Evolutionary conservation across 371 early-diverging fungal genomes (phyloP).

Genomic region (Mortierella polycephala): DNA sequence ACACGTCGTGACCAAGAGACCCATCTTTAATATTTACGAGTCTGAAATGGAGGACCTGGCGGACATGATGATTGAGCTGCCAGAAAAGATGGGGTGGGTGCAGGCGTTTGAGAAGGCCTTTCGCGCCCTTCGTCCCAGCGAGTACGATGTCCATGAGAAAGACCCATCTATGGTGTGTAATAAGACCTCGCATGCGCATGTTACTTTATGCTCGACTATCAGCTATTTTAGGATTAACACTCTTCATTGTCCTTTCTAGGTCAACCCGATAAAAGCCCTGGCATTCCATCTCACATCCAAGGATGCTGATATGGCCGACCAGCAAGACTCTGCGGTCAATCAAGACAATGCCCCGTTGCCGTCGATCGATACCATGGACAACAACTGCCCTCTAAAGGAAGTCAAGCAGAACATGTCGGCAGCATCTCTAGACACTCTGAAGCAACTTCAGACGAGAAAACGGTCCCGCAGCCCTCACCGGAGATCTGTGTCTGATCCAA

Average conservation of each 20-base stretch:
- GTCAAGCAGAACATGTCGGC: constrained; percentile 39
- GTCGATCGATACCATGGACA: background rate
- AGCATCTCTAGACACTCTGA: constrained; percentile 28
- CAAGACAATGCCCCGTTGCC: background rate
- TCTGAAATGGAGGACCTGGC: constrained; percentile 43
- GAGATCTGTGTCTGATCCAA: constrained; percentile 23
- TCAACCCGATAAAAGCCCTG: constrained; percentile 30
- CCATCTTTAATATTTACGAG: constrained; percentile 47
- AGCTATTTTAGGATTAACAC: background rate
- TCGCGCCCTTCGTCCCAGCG: constrained; percentile 5
- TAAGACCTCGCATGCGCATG: background rate
- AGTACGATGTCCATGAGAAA: background rate
- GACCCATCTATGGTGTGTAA: constrained; percentile 19
- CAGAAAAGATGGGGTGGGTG: constrained; percentile 33
- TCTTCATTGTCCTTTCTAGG: constrained; percentile 1
- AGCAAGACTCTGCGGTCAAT: background rate
- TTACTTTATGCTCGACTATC: background rate
- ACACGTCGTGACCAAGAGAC: constrained; percentile 24
- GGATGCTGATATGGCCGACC: background rate
- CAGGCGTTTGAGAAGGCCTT: constrained; percentile 33
- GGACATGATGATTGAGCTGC: constrained; percentile 22
- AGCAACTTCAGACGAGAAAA: constrained; percentile 31
- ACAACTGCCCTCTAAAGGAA: background rate
- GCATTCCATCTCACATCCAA: constrained; percentile 15
- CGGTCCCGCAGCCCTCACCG: constrained; percentile 19